Evolutionary conservation across 2,329 filamentous ascomycete genomes (phyloP), one percentile per base, ranked within the genome.

Genomic region (Claviceps sp.): DNA sequence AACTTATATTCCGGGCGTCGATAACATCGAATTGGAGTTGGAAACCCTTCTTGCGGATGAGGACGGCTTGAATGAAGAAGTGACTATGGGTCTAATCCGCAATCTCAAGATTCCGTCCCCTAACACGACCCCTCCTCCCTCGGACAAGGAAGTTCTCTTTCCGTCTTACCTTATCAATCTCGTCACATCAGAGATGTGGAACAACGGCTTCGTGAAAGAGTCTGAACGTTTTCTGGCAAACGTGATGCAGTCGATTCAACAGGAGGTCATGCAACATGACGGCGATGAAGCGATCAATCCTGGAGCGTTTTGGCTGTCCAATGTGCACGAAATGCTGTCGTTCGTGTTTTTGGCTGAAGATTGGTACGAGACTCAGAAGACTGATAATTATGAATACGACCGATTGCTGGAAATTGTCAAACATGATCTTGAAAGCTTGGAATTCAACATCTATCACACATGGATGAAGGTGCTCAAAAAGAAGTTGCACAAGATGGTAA

Each of bases 381-480:
- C 90, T 40, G 93, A 98, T 70, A 97, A 97, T 67, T 97, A 95
- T 67, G 93, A 98, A 73, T 98, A 98, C 63, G 93, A 98, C 70
- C 86, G 93, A 57, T 78, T 98, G 50, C 74, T 98, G 62, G 93
- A 98, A 70, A 97, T 98, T 67, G 93, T 98, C 66, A 98, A 98
- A 78, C 93, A 98, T 67, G 93, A 98, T 67, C 76, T 98, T 49
- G 93, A 98, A 73, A 95, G 88, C 70, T 77, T 98, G 57, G 93
- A 98, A 72, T 98, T 98, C 76, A 98, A 98, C 75, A 98, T 98
- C 62, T 98, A 98, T 71, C 93, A 98, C 72, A 98, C 93, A 26
- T 98, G 93, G 93, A 98, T 98, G 93, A 98, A 98, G 77, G 88
- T 96, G 53, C 74, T 98, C 64, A 98, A 98, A 80, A 96, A 96